Evolutionary conservation across 345 rosid genomes (phyloP).

Genomic region (Lumnitzera littorea): DNA sequence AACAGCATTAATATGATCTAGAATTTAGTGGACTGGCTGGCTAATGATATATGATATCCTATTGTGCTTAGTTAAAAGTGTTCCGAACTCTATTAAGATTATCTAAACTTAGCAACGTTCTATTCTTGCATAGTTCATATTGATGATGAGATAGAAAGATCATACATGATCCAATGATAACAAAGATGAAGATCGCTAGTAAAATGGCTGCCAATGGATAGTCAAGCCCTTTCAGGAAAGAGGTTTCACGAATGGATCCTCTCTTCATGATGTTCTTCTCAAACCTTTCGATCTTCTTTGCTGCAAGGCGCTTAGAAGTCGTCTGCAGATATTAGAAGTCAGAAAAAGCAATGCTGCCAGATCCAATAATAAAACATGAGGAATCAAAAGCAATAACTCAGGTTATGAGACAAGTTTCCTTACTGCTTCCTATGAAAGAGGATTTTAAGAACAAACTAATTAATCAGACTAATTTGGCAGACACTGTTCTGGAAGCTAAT

Average conservation of each 20-base stretch:
- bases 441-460: too few species aligned
- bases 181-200: conserved; percentile 31
- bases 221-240: conserved; percentile 23
- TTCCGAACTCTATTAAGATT: too few species aligned
- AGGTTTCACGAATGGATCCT: conserved; percentile 20
- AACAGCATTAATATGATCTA: too few species aligned
- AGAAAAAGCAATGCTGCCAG: neutral
- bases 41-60: too few species aligned
- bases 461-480: too few species aligned
- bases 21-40: too few species aligned
- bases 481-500: too few species aligned
- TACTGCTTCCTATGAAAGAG: too few species aligned
- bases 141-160: neutral
- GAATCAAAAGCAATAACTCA: neutral
- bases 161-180: conserved; percentile 35
- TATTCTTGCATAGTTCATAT: too few species aligned
- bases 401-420: too few species aligned
- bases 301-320: conserved; percentile 27
- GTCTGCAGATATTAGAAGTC: conserved; percentile 12
- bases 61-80: too few species aligned
- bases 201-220: conserved; percentile 27
- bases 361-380: neutral
- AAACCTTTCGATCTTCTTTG: conserved; percentile 22
- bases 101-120: too few species aligned
- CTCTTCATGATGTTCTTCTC: conserved; percentile 33